Base-by-base conservation (phyloP, 768 basidiomycete genomes). In the Strobilomyces echinocephalus region DNA sequence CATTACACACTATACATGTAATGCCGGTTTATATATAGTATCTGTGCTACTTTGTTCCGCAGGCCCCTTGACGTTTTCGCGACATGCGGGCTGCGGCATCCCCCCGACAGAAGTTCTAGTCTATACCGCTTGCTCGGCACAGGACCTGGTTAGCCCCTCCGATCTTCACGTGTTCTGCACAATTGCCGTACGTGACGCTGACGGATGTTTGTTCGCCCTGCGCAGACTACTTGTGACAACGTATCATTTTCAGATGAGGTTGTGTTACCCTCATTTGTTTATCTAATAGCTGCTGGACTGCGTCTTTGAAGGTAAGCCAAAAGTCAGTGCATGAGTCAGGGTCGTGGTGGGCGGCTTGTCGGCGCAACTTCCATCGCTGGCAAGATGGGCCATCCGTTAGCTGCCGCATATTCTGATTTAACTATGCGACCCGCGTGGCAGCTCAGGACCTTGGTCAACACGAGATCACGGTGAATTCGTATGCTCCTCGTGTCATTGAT, bases 341-440 rank as follows among this genome's bases (percentile, higher is more conserved):
- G 77, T 0, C 69, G 66, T 6, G 77, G 81, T 15, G 81, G 84
- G 1, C 72, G 78, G 16, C 80, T 87, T 54, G 75, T 85, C 26
- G 78, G 84, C 1, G 67, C 67, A 8, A 60, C 58, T 21, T 69
- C 63, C 5, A 0, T 53, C 8, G 38, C 33, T 1, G 61, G 59
- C 18, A 62, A 54, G 45, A 0, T 36, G 2, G 62, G 54, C 9
- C 7, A 11, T 1, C 53, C 57, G 0, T 49, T 63, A 2, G 7
- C 18, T 20, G 14, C 20, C 7, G 53, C 59, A 0, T 78, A 78
- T 52, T 54, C 53, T 41, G 62, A 52, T 18, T 49, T 18, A 50
- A 16, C 15, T 14, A 14, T 30, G 30, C 30, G 8, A 41, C 20
- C n/a, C n/a, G n/a, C 9, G 9, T 6, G 26, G 36, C 20, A 60